These are phyloP conservation scores for Aspergillus hancockii DNA, from an alignment of 495 filamentous ascomycete genomes.

Conservation along the genomic window DNA sequence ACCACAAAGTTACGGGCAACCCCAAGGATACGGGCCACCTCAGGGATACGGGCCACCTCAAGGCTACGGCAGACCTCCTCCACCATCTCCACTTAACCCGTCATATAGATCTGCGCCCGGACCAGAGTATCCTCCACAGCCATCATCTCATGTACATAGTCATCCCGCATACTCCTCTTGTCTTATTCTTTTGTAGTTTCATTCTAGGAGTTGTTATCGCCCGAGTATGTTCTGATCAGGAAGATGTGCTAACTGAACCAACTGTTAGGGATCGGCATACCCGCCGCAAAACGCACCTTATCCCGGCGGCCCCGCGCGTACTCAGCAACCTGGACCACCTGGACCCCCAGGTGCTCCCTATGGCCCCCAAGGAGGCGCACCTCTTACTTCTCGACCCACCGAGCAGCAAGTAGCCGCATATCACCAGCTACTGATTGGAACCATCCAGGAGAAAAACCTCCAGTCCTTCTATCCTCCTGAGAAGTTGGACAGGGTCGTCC, in stretches of 20 bases:
- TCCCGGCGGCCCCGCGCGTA: constrained; percentile 31
- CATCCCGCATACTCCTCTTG: constrained; percentile 3
- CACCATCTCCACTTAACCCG: constrained; percentile 34
- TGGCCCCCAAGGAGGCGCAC: constrained; percentile 30
- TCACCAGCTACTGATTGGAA: constrained; percentile 51
- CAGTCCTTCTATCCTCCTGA: constrained; percentile 56
- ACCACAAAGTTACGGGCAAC: constrained; percentile 31
- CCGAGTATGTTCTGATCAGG: neutral
- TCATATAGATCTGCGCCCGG: constrained; percentile 37
- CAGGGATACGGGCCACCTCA: constrained; percentile 27
- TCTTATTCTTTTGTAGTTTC: constrained; percentile 12
- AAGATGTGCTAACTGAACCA: constrained; percentile 20
- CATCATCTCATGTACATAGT: constrained; percentile 28
- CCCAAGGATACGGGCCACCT: constrained; percentile 15
- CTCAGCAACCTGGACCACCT: constrained; percentile 30
- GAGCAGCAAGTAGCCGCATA: constrained; percentile 53
- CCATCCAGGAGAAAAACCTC: constrained; percentile 60
- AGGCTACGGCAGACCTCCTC: constrained; percentile 32
- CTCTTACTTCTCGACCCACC: constrained; percentile 36
- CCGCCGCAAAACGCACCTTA: constrained; percentile 38
- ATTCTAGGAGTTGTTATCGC: constrained; percentile 5
- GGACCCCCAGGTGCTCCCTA: constrained; percentile 25
- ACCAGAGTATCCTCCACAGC: constrained; percentile 35
- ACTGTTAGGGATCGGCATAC: constrained; percentile 26
- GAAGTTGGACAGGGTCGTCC: constrained; percentile 38